Evolutionary conservation across 148 eudicot species (phyloP), one percentile per base, ranked within the genome.

Genomic region (Heliosperma pusillum): DNA sequence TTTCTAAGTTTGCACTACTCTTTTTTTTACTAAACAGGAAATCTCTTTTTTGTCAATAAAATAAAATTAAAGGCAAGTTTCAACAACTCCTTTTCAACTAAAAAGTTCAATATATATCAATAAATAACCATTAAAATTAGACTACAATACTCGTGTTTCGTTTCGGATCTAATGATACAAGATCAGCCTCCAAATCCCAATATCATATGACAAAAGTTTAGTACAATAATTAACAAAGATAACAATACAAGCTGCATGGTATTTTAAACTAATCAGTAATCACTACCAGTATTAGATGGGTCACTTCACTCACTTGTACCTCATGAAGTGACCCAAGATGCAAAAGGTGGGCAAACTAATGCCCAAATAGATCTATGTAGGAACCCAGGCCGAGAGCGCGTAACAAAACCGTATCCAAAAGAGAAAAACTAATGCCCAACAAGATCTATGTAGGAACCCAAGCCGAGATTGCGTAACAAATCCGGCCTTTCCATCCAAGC

Each of bases 401-500:
- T 69, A 71, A 61, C 55, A 36, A 19, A 84, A 61, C 67, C 87
- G 71, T n/a, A n/a, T n/a, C n/a, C n/a, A n/a, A n/a, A n/a, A n/a
- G n/a, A n/a, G n/a, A n/a, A n/a, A 36, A 36, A 36, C 42, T 36
- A 36, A 36, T 36, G 42, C 42, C 10, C 42, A 50, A 50, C 55
- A 50, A 50, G 55, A 74, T 2, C 69, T 81, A 85, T 11, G 78
- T 53, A 10, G 87, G 85, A 73, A 59, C 56, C 87, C 87, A 84
- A 2, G 85, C 85, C 59, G 87, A 73, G 7, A 79, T 66, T 5
- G 83, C 87, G 8, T 70, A 72, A 63, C 56, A 40, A n/a, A 84
- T 68, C 68, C 87, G 72, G 2, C 87, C 87, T 69, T 84, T 84
- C 87, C 87, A 84, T 26, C 87, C 87, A 10, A 61, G 78, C 71